Evolutionary conservation across 2,329 filamentous ascomycete species (phyloP).

Genomic region (Microdochium bolleyi): DNA sequence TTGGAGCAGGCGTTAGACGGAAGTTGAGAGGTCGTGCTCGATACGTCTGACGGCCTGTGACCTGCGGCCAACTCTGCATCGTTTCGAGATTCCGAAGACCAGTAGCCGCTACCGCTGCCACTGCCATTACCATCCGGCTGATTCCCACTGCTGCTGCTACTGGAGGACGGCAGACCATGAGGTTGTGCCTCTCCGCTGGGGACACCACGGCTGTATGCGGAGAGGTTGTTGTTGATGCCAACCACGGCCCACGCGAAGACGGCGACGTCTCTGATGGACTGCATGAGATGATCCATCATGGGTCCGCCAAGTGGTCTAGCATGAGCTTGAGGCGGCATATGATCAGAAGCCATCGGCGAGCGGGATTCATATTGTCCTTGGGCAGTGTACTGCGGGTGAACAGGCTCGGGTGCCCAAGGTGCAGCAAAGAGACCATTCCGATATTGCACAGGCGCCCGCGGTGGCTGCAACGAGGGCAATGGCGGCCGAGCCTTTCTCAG

Average conservation of each 20-base stretch:
- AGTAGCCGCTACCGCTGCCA: not conserved
- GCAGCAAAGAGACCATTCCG: conserved; percentile 67
- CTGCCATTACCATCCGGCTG: no score
- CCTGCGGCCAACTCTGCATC: not conserved
- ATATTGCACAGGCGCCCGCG: conserved; percentile 35
- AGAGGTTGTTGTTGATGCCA: conserved; percentile 71
- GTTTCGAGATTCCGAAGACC: not conserved
- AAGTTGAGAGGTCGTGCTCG: not conserved
- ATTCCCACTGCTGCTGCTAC: not conserved
- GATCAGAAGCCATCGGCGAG: conserved; percentile 32
- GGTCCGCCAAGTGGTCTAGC: conserved; percentile 43
- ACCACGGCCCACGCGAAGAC: conserved; percentile 82
- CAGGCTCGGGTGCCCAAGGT: conserved; percentile 67
- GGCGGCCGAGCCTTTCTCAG: conserved; percentile 65
- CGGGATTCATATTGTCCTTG: conserved; percentile 35
- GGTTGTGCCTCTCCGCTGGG: conserved; percentile 58
- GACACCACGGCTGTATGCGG: conserved; percentile 52
- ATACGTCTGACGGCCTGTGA: not conserved
- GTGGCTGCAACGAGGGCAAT: conserved; percentile 50
- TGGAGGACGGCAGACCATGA: not conserved
- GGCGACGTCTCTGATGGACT: conserved; percentile 72
- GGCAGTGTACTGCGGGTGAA: conserved; percentile 36
- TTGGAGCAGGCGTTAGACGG: not conserved
- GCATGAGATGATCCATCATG: conserved; percentile 59
- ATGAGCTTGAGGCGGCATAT: conserved; percentile 34